These are phyloP conservation scores for Blastocystis sp. DNA, from an alignment of 352 stramenopile genomes.

Conservation along the genomic window DNA sequence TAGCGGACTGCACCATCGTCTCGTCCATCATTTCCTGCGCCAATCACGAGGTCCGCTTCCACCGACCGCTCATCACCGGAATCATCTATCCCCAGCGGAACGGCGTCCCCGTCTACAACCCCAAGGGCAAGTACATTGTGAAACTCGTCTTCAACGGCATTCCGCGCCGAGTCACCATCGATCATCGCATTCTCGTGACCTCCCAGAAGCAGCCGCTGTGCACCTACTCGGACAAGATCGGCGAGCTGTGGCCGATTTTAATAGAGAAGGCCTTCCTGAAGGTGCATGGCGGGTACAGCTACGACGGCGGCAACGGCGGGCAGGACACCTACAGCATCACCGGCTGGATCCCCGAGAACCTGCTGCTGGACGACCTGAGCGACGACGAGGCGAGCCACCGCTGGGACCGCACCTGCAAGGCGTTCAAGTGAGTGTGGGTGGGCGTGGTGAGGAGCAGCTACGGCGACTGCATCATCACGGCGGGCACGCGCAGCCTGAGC, in stretches of 20 bases:
- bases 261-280: constrained; percentile 98
- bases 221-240: constrained; percentile 77
- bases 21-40: constrained; percentile 85
- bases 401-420: constrained; percentile 86
- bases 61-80: constrained; percentile 85
- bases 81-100: constrained; percentile 87
- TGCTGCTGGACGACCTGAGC: constrained; percentile 75
- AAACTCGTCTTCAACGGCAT: constrained; percentile 92
- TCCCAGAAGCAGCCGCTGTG: constrained; percentile 77
- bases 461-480: constrained; percentile 93
- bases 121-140: constrained; percentile 89
- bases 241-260: constrained; percentile 86
- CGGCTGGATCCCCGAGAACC: constrained; percentile 92
- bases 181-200: constrained; percentile 88
- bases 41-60: constrained; percentile 84
- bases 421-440: constrained; percentile 79
- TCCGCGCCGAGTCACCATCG: constrained; percentile 83
- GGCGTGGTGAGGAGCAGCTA: not conserved
- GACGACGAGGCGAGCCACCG: constrained; percentile 75
- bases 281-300: constrained; percentile 92
- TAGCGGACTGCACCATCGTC: constrained; percentile 88
- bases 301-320: constrained; percentile 90
- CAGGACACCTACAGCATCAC: constrained; percentile 96
- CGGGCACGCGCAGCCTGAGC: constrained; percentile 83
- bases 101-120: constrained; percentile 80